Percentiles rank a stretch among this genome's conserved stretches.
Evolutionary conservation across 257 asterid genomes (phyloP).

Genomic region (Rhazya stricta): DNA sequence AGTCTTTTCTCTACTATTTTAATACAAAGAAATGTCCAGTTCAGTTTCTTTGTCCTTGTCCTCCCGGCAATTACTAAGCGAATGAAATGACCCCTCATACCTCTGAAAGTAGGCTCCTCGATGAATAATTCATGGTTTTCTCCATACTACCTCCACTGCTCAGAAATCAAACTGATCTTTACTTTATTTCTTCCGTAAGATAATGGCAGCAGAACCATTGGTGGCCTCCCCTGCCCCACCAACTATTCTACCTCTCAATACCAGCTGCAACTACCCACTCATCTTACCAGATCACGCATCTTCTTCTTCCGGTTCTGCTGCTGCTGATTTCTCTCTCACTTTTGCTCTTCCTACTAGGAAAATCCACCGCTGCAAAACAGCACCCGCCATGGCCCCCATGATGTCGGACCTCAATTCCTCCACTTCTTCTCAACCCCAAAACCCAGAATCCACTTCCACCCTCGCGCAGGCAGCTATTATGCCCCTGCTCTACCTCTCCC

Average conservation of each 20-base stretch:
- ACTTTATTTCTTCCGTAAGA: no score
- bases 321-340: constrained; percentile 11
- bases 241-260: neutral
- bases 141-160: no score
- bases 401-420: constrained; percentile 9
- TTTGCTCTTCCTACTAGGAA: constrained; percentile 23
- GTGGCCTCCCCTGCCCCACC: neutral
- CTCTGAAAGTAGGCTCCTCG: no score
- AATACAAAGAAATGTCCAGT: no score
- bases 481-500: constrained; percentile 37
- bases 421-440: neutral
- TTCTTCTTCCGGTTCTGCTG: neutral
- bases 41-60: no score
- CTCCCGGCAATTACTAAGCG: no score
- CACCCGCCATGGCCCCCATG: constrained; percentile 38
- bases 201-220: neutral
- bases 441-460: constrained; percentile 22
- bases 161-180: no score
- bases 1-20: no score
- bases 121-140: no score
- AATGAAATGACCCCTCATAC: no score
- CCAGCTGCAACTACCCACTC: neutral
- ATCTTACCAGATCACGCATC: neutral
- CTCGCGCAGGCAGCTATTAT: constrained; percentile 35
- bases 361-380: constrained; percentile 40